Conservation (phyloP, 2,329 filamentous ascomycete species). For the Dothiorella sarmentorum region DNA sequence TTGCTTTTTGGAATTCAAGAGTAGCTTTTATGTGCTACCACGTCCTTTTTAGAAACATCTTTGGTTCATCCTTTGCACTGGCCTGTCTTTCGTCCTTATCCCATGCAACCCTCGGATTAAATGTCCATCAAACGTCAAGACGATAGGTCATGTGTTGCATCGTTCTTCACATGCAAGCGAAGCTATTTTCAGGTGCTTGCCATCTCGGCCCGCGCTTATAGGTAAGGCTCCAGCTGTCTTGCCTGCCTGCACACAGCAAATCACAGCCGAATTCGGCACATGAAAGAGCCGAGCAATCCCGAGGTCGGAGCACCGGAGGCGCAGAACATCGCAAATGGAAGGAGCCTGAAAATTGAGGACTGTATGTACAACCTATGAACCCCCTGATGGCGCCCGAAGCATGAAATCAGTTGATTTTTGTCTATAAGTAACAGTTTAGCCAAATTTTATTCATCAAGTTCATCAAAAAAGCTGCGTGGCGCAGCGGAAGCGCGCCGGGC, state of each 20-base stretch:
- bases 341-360: no score
- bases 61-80: no score
- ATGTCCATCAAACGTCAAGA: background rate
- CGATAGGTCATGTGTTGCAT: background rate
- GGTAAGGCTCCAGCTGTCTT: background rate
- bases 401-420: background rate
- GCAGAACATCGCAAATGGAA: background rate
- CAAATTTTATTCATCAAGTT: background rate
- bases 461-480: constrained; percentile 15
- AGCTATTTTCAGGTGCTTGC: background rate
- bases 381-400: no score
- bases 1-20: no score
- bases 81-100: no score
- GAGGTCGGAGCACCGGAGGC: constrained; percentile 1
- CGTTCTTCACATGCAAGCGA: constrained; percentile 6
- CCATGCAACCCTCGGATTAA: background rate
- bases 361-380: no score
- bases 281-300: background rate
- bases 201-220: background rate
- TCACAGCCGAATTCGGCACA: background rate
- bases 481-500: constrained; percentile 25
- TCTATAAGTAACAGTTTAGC: background rate
- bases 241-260: background rate
- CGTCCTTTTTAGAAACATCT: no score
- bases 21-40: no score